Conservation (phyloP, 306 rosid genomes). For the Senna tora region DNA sequence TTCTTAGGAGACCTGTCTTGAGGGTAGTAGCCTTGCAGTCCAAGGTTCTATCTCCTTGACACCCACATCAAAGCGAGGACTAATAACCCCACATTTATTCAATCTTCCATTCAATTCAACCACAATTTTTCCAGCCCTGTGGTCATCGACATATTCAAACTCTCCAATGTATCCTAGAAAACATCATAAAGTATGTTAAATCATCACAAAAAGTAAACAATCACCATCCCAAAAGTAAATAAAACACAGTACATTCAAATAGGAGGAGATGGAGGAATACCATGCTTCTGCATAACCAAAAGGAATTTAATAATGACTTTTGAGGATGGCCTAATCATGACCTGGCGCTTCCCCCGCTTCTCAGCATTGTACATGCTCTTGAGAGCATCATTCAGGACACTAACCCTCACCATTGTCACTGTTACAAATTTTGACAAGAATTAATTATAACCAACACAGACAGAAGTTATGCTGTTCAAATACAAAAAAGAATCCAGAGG, state of each 20-base stretch:
- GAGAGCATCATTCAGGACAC: slow-evolving; percentile 54
- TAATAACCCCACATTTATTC: slow-evolving; percentile 50
- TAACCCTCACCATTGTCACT: slow-evolving; percentile 54
- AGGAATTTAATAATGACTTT: slow-evolving; percentile 49
- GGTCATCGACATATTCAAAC: slow-evolving; percentile 53
- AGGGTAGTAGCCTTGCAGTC: slow-evolving; percentile 49
- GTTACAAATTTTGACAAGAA: slow-evolving; percentile 26
- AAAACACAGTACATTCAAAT: background rate
- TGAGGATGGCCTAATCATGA: slow-evolving; percentile 50
- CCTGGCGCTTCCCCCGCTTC: slow-evolving; percentile 51
- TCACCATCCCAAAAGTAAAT: background rate
- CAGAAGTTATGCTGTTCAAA: background rate
- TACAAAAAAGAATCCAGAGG: background rate
- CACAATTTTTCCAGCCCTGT: slow-evolving; percentile 50
- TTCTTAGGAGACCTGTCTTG: slow-evolving; percentile 39
- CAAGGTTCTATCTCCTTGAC: slow-evolving; percentile 48
- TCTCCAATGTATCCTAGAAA: slow-evolving; percentile 49
- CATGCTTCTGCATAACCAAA: slow-evolving; percentile 53
- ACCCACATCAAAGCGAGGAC: slow-evolving; percentile 52
- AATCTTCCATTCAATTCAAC: slow-evolving; percentile 50
- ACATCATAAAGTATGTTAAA: background rate
- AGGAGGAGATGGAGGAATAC: slow-evolving; percentile 8
- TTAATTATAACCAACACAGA: background rate
- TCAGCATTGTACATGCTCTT: slow-evolving; percentile 56
- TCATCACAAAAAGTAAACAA: slow-evolving; percentile 6